phyloP scores from a whole-genome alignment of 2,329 filamentous ascomycete genomes.

The Davidsoniella eucalypti region DNA sequence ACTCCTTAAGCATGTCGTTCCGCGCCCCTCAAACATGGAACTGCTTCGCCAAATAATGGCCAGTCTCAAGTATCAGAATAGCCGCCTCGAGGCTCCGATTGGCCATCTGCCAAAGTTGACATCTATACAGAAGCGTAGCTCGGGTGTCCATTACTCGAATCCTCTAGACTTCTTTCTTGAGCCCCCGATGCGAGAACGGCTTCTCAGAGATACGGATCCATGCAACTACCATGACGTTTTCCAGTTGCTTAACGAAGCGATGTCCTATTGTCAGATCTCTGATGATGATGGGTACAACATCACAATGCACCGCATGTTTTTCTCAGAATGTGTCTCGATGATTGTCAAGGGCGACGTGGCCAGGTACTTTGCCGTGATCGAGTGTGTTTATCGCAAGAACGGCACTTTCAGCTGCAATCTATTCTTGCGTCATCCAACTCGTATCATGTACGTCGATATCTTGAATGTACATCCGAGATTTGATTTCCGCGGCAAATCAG shows the following conservation, averaged over 20 bases:
- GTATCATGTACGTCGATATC: slow-evolving; percentile 9
- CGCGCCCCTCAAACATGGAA: slow-evolving; percentile 7
- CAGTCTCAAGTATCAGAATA: neutral
- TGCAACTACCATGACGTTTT: neutral
- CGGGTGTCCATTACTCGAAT: neutral
- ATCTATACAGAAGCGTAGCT: neutral
- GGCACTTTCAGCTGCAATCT: neutral
- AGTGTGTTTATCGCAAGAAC: slow-evolving; percentile 6
- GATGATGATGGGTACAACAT: slow-evolving; percentile 7
- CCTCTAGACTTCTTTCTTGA: slow-evolving; percentile 1
- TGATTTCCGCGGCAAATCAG: neutral
- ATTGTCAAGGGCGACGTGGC: slow-evolving; percentile 1
- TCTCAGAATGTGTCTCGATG: neutral
- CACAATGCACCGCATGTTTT: slow-evolving; percentile 3
- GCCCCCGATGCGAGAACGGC: neutral
- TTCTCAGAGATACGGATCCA: neutral
- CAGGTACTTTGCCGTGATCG: slow-evolving; percentile 2
- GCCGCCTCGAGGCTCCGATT: neutral
- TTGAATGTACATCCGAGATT: neutral
- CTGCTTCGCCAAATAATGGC: slow-evolving; percentile 5
- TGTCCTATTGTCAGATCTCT: slow-evolving; percentile 2
- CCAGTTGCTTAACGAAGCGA: neutral
- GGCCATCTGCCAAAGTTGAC: neutral
- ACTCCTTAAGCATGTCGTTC: neutral
- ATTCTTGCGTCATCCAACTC: slow-evolving; percentile 4